A percentile compares a stretch with the other conserved stretches of the same genome.
Conservation (phyloP, 768 basidiomycete species). For the Baorangia bicolor region DNA sequence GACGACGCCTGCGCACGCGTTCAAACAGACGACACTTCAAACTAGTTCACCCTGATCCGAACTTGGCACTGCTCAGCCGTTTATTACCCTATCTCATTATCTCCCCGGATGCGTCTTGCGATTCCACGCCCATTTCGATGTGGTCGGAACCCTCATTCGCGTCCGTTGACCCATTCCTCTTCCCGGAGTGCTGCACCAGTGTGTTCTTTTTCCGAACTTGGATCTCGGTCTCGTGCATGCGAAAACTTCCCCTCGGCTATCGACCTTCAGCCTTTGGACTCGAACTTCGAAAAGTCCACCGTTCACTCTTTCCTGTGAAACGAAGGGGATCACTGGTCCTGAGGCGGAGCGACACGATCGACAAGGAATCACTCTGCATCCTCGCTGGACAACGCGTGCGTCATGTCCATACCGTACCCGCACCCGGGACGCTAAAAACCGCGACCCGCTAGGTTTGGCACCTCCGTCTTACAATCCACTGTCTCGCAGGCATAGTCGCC, state of each 20-base stretch:
- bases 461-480: too few species aligned
- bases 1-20: conserved; percentile 6
- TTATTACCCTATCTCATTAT: neutral
- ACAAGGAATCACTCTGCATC: too few species aligned
- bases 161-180: conserved; percentile 5
- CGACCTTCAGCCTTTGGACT: neutral
- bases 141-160: conserved; percentile 5
- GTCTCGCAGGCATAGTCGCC: too few species aligned
- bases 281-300: neutral
- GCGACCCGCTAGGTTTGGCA: too few species aligned
- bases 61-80: conserved; percentile 5
- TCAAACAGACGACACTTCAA: conserved; percentile 13
- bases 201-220: conserved; percentile 8
- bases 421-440: too few species aligned
- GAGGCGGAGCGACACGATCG: too few species aligned
- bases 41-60: conserved; percentile 9
- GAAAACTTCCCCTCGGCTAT: neutral
- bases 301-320: neutral
- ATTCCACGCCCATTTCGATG: conserved; percentile 8
- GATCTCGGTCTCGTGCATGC: conserved; percentile 16
- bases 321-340: neutral
- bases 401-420: too few species aligned
- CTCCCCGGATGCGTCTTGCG: conserved; percentile 4
- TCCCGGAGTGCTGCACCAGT: neutral
- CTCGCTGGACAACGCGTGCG: too few species aligned